A percentile compares a stretch with the other conserved stretches of the same genome.
Conservation (phyloP, 1,284 basidiomycete genomes). For the Hymenochaete sp. region DNA sequence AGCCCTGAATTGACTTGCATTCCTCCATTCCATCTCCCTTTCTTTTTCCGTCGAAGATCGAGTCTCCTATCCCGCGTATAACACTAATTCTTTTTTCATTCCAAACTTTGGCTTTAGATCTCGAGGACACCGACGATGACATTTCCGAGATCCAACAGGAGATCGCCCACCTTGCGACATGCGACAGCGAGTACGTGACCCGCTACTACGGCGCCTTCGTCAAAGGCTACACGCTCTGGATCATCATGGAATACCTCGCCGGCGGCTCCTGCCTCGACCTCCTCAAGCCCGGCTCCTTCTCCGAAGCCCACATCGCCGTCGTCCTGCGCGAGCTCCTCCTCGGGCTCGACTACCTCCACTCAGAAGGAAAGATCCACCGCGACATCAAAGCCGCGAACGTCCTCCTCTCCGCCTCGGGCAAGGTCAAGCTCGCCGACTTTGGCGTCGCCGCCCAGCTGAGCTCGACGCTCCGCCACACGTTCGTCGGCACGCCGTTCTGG, state of each 20-base stretch:
- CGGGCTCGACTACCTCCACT: conserved; percentile 92
- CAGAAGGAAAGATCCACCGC: conserved; percentile 92
- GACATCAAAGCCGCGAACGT: conserved; percentile 99
- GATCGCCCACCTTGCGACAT: conserved; percentile 95
- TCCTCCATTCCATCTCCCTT: not conserved
- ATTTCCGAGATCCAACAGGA: conserved; percentile 99
- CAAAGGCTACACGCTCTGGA: conserved; percentile 95
- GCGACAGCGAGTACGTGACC: conserved; percentile 93
- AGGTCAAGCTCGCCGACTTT: conserved; percentile 98
- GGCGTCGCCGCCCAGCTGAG: conserved; percentile 98
- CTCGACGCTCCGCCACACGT: conserved; percentile 93
- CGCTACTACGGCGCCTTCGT: conserved; percentile 97
- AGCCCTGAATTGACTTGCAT: too few relatives aligned
- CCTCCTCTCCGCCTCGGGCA: conserved; percentile 86
- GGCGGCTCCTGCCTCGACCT: conserved; percentile 81
- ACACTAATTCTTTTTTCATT: too few relatives aligned
- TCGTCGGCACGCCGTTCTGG: conserved; percentile 96
- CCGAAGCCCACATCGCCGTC: conserved; percentile 98
- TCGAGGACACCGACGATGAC: conserved; percentile 98
- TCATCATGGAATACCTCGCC: conserved; percentile 93
- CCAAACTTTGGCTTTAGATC: conserved; percentile 70
- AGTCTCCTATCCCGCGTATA: conserved; percentile 40
- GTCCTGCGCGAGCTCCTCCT: conserved; percentile 86
- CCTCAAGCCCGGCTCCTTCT: conserved; percentile 91
- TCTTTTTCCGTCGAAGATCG: conserved; percentile 78